Evolutionary conservation across 768 basidiomycete species (phyloP).

Genomic region (Collybia sp.): DNA sequence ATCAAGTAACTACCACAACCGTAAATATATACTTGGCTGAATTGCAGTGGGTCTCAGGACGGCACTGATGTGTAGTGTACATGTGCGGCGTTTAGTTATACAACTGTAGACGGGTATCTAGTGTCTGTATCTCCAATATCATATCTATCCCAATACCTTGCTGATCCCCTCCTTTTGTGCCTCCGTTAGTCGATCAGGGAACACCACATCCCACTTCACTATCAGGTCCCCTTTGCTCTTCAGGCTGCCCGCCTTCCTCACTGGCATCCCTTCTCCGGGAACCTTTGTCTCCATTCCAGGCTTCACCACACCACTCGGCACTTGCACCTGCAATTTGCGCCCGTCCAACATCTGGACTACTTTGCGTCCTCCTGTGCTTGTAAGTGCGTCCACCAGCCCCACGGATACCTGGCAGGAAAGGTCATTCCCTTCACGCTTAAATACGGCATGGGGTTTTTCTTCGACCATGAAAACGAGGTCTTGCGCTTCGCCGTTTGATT

Average conservation of each 20-base stretch:
- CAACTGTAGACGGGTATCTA: no score
- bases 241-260: constrained; percentile 69
- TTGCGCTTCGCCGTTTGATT: constrained; percentile 59
- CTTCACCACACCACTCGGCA: constrained; percentile 68
- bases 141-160: constrained; percentile 49
- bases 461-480: constrained; percentile 98
- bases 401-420: constrained; percentile 57
- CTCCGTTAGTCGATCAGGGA: constrained; percentile 72
- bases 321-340: constrained; percentile 60
- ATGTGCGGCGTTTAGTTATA: no score
- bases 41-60: no score
- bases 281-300: constrained; percentile 72
- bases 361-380: constrained; percentile 40
- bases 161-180: constrained; percentile 78
- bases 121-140: background rate
- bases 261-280: constrained; percentile 85
- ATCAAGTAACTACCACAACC: no score
- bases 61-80: no score
- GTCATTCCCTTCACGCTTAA: constrained; percentile 80
- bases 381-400: constrained; percentile 79
- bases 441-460: constrained; percentile 82
- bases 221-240: constrained; percentile 81
- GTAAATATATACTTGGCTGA: no score
- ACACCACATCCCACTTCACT: constrained; percentile 78
- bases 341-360: constrained; percentile 77